Base-by-base conservation (phyloP, 1,284 basidiomycete species). In the Polyporus tsugae region DNA sequence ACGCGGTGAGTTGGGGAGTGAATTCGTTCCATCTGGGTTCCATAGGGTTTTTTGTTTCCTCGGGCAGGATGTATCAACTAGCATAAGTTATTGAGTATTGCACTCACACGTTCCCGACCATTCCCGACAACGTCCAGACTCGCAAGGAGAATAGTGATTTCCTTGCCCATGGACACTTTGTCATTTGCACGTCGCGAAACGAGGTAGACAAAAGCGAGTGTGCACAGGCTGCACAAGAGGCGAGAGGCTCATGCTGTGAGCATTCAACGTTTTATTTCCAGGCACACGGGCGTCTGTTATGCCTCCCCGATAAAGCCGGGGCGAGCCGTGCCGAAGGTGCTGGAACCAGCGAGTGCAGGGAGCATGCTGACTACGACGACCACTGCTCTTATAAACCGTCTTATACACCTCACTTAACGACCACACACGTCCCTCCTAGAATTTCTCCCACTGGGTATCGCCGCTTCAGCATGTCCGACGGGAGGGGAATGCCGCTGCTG, bases 401-500 rank as follows among this genome's bases (percentile, higher is more conserved):
- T 57, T 46, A 35, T 49, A 46, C 22, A 38, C 44, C 10, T 19
- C n/a, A 35, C 15, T 2, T 25, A 41, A 46, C 46, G 36, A 39
- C 38, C n/a, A n/a, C 55, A 22, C 36, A 9, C 36, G 44, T 49
- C 46, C n/a, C 22, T 11, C 22, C 6, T 22, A 49, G 10, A 39
- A 19, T 15, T n/a, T 60, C 39, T 38, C 22, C 36, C 36, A 41
- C 22, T 15, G 57, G n/a, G n/a, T 7, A 17, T 36, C 38, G 22
- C 0, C 35, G 44, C 13, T 53, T 58, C 46, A 65, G 46, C 60
- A 75, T 75, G 74, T 66, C 72, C 2, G 72, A 70, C 58, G 68
- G 68, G 13, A 65, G 78, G 62, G 92, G 92, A 44, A 80, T 94
- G 66, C 92, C 92, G 0, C 80, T 94, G 2, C 85, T 94, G 59